Percentiles rank a stretch among this genome's conserved stretches.
phyloP scores from a whole-genome alignment of 805 yeast genomes.

The Candida orba region DNA sequence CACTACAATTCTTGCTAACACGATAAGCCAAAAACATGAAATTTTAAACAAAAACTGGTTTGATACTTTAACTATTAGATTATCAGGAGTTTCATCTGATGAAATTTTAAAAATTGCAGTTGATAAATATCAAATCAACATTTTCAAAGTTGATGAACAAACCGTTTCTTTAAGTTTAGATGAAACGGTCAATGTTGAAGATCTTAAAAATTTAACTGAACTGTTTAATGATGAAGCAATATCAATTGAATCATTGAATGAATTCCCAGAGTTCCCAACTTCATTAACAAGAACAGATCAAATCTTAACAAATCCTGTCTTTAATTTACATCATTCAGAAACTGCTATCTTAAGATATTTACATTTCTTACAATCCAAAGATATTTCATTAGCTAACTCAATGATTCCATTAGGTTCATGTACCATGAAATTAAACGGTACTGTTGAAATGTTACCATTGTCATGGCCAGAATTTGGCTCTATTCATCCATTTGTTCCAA shows the following conservation, averaged over 20 bases:
- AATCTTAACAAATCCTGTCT: constrained; percentile 66
- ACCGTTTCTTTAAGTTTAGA: constrained; percentile 81
- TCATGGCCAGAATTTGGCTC: constrained; percentile 90
- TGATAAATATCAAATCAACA: constrained; percentile 57
- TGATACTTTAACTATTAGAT: constrained; percentile 73
- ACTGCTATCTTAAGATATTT: constrained; percentile 91
- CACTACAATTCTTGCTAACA: constrained; percentile 63
- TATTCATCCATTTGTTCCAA: constrained; percentile 91
- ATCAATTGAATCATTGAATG: constrained; percentile 18
- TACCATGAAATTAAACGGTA: constrained; percentile 95
- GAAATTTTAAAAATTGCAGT: constrained; percentile 53
- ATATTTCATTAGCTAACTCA: constrained; percentile 87
- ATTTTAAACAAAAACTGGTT: constrained; percentile 63
- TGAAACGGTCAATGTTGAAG: constrained; percentile 68
- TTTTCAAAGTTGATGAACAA: constrained; percentile 56
- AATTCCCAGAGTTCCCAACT: constrained; percentile 44
- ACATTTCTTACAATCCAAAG: constrained; percentile 78
- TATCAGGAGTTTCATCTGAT: constrained; percentile 46
- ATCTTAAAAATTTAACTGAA: constrained; percentile 48
- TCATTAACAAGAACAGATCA: constrained; percentile 48
- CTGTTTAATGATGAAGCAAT: constrained; percentile 46
- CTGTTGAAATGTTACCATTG: constrained; percentile 90
- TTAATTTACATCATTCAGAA: constrained; percentile 85
- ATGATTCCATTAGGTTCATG: constrained; percentile 98
- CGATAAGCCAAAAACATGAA: constrained; percentile 40